These are phyloP conservation scores for Samsoniella hepiali DNA, from an alignment of 2,329 filamentous ascomycete species.

Conservation along the genomic window DNA sequence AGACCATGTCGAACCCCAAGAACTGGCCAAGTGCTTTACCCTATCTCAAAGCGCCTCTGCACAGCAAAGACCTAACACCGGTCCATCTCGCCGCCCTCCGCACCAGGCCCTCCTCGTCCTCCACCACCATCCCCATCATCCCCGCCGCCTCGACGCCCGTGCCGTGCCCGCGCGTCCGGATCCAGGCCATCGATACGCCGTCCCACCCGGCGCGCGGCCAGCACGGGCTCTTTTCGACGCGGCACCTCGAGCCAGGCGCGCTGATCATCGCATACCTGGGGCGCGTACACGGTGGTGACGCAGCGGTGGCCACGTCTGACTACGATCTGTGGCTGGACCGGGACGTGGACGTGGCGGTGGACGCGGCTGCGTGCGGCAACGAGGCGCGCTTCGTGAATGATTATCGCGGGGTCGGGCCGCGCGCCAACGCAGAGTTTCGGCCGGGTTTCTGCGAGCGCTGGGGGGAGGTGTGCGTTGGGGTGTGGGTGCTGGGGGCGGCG, in stretches of 20 bases:
- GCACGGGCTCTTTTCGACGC: constrained; percentile 57
- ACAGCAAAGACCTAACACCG: constrained; percentile 44
- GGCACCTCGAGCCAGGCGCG: constrained; percentile 49
- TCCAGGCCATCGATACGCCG: constrained; percentile 49
- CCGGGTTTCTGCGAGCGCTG: constrained; percentile 54
- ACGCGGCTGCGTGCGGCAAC: constrained; percentile 56
- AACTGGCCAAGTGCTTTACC: constrained; percentile 56
- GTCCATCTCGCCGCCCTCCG: constrained; percentile 40
- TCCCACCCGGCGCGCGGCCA: constrained; percentile 58
- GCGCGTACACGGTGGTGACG: constrained; percentile 45
- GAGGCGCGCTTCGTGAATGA: constrained; percentile 67
- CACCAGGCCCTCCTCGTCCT: constrained; percentile 25
- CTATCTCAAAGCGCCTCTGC: constrained; percentile 50
- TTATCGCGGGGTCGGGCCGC: constrained; percentile 54
- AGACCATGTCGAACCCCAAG: constrained; percentile 42
- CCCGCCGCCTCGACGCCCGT: constrained; percentile 35
- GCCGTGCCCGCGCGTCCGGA: constrained; percentile 50
- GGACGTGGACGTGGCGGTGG: constrained; percentile 55
- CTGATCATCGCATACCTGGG: constrained; percentile 63
- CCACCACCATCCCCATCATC: constrained; percentile 24
- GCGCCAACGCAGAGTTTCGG: constrained; percentile 57
- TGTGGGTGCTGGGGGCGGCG: constrained; percentile 44
- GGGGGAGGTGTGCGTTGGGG: constrained; percentile 53
- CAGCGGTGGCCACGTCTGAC: constrained; percentile 38
- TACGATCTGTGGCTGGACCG: constrained; percentile 64